phyloP scores from a whole-genome alignment of 768 basidiomycete species.

The Lentinula sp. region DNA sequence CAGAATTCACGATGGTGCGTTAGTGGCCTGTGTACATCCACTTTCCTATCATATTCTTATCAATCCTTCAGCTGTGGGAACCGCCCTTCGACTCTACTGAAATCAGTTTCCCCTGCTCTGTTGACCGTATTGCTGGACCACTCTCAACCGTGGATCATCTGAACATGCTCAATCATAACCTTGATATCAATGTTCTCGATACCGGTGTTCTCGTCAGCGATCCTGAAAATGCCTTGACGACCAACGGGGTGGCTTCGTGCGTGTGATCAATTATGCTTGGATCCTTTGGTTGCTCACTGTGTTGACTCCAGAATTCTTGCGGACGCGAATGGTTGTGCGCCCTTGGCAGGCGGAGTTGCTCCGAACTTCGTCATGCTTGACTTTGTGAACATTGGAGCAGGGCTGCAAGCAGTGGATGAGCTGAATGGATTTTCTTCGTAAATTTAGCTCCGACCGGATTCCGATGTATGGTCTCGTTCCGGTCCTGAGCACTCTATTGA shows the following conservation, averaged over 20 bases:
- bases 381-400: conserved; percentile 38
- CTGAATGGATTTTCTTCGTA: conserved; percentile 28
- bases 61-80: conserved; percentile 2
- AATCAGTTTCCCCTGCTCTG: conserved; percentile 27
- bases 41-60: background rate
- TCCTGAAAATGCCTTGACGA: conserved; percentile 10
- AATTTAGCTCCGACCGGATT: background rate
- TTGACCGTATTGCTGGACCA: conserved; percentile 28
- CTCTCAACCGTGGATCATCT: conserved; percentile 27
- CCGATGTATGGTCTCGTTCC: background rate
- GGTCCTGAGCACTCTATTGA: background rate
- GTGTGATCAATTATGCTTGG: conserved; percentile 5
- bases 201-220: conserved; percentile 11
- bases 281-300: background rate
- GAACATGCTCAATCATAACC: conserved; percentile 33
- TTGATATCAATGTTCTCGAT: conserved; percentile 19
- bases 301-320: conserved; percentile 23
- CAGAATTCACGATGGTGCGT: conserved; percentile 28
- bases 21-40: background rate
- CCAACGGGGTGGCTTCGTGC: conserved; percentile 22
- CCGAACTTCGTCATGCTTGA: conserved; percentile 47
- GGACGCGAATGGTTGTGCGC: conserved; percentile 35
- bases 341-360: conserved; percentile 28
- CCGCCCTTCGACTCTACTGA: conserved; percentile 28
- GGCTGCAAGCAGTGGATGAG: conserved; percentile 28